A percentile compares a stretch with the other conserved stretches of the same genome.
phyloP scores from a whole-genome alignment of 805 yeast genomes.

The Wickerhamomyces bovis region DNA sequence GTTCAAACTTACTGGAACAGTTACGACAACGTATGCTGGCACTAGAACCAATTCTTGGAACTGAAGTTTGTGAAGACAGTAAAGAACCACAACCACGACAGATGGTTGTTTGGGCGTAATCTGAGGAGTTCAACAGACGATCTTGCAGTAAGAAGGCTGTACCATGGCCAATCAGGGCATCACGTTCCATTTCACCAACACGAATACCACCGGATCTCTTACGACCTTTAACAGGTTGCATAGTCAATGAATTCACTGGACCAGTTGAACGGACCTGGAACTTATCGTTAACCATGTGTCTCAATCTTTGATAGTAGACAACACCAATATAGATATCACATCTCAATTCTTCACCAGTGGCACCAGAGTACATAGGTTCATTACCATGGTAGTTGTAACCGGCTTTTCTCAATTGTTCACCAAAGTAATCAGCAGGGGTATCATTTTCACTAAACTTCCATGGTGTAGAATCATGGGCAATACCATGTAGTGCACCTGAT shows the following conservation, averaged over 20 bases:
- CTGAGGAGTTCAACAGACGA: constrained; percentile 90
- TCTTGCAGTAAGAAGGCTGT: constrained; percentile 93
- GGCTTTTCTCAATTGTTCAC: constrained; percentile 79
- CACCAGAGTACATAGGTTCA: constrained; percentile 98
- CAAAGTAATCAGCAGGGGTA: constrained; percentile 96
- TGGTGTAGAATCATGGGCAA: constrained; percentile 96
- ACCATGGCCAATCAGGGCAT: constrained; percentile 98
- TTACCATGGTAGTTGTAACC: constrained; percentile 98
- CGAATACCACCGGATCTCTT: constrained; percentile 99
- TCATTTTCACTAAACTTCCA: constrained; percentile 89
- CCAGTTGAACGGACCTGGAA: constrained; percentile 99
- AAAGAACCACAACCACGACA: constrained; percentile 94
- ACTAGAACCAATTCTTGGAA: constrained; percentile 81
- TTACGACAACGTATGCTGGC: constrained; percentile 83
- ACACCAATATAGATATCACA: constrained; percentile 96
- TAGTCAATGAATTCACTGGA: constrained; percentile 91
- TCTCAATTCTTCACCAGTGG: constrained; percentile 94
- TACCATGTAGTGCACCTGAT: constrained; percentile 96
- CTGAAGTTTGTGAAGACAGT: constrained; percentile 82
- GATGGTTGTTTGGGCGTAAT: constrained; percentile 84
- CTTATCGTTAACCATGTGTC: constrained; percentile 99
- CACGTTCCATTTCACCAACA: constrained; percentile 99
- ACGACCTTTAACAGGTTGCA: constrained; percentile 99
- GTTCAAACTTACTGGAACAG: constrained; percentile 72
- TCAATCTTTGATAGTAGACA: constrained; percentile 94